Base-by-base conservation (phyloP, 164 flowering plant species). In the Tetracentron sinense region DNA sequence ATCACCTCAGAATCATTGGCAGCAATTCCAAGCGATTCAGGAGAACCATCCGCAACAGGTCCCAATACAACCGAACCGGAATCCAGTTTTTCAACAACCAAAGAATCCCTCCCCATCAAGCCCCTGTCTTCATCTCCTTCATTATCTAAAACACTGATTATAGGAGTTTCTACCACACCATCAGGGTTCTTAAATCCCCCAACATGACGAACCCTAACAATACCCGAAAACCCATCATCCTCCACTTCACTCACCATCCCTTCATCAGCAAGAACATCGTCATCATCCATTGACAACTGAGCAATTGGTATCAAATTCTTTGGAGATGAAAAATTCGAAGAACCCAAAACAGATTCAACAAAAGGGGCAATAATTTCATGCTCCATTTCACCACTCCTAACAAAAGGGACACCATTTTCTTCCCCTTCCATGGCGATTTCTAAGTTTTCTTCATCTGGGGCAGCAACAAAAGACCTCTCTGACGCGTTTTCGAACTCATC, bases 401-500 rank as follows among this genome's bases (percentile, higher is more conserved):
- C 53, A 8, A 22, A 25, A 2, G 26, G 16, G 25, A 53, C 28
- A 42, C 50, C 74, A 35, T 19, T 42, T 35, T 35, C 66, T 6
- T 23, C 77, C 30, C 25, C 68, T 14, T 26, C 73, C 69, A 14
- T 26, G 0, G 22, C 25, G n/a, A 62, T 60, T 42, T 65, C 82
- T 42, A 68, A 49, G 62, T 68, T 58, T 53, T 65, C 78, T 2
- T 72, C 86, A 31, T 65, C 83, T 33, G 70, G 69, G 61, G 71
- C 77, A 1, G 62, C 74, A 14, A 72, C 47, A 72, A 75, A 61
- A 10, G 79, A 75, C 77, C 75, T 72, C 66, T 82, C 86, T 26
- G 77, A 59, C 7, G 79, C 83, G 21, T 76, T 61, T 25, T 75
- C 95, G 61, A 91, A 84, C n/a, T 74, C 92, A 65, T 85, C 88